A percentile compares a stretch with the other conserved stretches of the same genome.
Evolutionary conservation across 257 asterid species (phyloP).

Genomic region (Ocimum tenuiflorum): DNA sequence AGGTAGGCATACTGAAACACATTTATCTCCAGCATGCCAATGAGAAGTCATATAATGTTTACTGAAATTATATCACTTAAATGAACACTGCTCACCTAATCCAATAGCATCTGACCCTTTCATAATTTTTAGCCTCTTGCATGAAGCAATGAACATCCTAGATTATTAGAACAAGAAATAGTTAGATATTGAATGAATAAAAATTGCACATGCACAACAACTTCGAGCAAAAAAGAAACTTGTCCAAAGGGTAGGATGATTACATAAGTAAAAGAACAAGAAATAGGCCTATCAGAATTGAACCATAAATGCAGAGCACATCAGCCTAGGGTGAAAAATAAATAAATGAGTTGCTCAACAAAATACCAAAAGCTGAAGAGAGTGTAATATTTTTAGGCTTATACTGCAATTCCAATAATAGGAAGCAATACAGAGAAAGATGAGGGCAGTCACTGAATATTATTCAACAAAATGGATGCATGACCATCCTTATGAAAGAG

Average conservation of each 20-base stretch:
- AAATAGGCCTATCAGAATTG: too few relatives aligned
- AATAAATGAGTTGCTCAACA: not conserved
- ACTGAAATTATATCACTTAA: not conserved
- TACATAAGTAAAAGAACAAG: not conserved
- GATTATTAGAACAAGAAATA: not conserved
- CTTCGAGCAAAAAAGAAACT: not conserved
- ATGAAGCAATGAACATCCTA: constrained; percentile 66
- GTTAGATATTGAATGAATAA: not conserved
- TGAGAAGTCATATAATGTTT: not conserved
- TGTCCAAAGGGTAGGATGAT: not conserved
- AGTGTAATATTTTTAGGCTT: not conserved
- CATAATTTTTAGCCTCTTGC: constrained; percentile 75
- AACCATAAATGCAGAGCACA: not conserved
- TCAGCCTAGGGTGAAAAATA: not conserved
- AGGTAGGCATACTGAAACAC: not conserved
- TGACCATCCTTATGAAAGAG: not conserved
- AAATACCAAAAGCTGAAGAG: not conserved
- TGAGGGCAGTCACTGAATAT: not conserved
- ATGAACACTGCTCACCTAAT: constrained; percentile 36
- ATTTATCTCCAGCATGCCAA: not conserved
- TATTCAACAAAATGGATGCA: not conserved
- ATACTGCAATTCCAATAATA: not conserved
- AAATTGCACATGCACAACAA: not conserved
- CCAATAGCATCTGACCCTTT: constrained; percentile 82
- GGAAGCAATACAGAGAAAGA: not conserved